Percentiles rank a stretch among this genome's conserved stretches.
phyloP scores from a whole-genome alignment of 2,329 filamentous ascomycete species.

The Alternaria infectoria region DNA sequence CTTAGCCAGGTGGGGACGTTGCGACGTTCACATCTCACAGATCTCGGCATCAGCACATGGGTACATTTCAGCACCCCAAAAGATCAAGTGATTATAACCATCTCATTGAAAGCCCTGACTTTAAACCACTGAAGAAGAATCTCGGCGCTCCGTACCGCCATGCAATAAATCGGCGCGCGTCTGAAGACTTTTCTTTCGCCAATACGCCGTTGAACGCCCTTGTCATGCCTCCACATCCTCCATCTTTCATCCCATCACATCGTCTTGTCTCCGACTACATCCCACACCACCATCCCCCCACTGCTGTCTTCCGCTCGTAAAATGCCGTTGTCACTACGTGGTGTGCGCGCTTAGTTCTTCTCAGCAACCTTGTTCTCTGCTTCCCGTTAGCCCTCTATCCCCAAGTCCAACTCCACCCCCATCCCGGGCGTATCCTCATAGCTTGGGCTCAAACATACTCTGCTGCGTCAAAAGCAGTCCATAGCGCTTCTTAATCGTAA shows the following conservation, averaged over 20 bases:
- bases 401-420: not conserved
- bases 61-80: not conserved
- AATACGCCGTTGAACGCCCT: conserved; percentile 11
- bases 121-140: not conserved
- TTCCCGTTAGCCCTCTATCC: not conserved
- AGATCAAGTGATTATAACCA: not conserved
- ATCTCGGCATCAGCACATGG: not conserved
- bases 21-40: not conserved
- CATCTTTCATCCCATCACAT: not conserved
- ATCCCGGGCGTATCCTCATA: no score
- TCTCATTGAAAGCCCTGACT: not conserved
- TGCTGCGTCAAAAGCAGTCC: conserved; percentile 85
- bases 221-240: not conserved
- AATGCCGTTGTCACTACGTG: not conserved
- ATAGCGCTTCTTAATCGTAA: conserved; percentile 94
- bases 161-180: not conserved
- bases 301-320: no score
- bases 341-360: conserved; percentile 1
- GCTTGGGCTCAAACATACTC: conserved; percentile 47
- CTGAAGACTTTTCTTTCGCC: not conserved
- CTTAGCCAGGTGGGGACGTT: not conserved
- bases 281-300: not conserved
- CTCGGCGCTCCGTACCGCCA: not conserved
- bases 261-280: not conserved
- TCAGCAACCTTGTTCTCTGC: conserved; percentile 38